Conservation (phyloP, 805 yeast species). For the Yarrowia keelungensis region DNA sequence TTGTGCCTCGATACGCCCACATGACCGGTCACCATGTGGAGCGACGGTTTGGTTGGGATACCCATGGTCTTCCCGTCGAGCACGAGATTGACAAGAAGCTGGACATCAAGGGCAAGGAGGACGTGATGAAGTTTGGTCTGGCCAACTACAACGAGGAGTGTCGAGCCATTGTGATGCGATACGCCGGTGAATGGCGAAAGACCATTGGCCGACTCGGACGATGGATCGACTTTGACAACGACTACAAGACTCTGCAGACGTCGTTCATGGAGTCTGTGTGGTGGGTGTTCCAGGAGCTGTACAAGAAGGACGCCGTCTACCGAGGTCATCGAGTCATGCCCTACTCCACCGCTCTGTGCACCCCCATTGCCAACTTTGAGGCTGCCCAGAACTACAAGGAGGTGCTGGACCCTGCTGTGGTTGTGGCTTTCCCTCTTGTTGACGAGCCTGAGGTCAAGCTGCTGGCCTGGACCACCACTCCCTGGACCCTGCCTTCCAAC, state of each 20-base stretch:
- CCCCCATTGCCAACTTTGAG: conserved; percentile 96
- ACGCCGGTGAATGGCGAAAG: conserved; percentile 92
- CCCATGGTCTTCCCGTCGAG: conserved; percentile 98
- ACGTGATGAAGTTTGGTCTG: conserved; percentile 92
- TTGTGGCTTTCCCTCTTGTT: conserved; percentile 81
- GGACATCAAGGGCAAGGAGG: conserved; percentile 91
- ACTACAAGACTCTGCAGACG: conserved; percentile 95
- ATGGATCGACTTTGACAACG: conserved; percentile 99
- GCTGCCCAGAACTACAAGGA: conserved; percentile 99
- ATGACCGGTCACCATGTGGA: conserved; percentile 97
- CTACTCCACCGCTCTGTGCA: conserved; percentile 95
- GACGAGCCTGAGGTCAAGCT: conserved; percentile 82
- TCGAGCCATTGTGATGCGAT: conserved; percentile 96
- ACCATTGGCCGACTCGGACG: conserved; percentile 95
- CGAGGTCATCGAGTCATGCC: conserved; percentile 99
- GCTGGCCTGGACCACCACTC: conserved; percentile 99
- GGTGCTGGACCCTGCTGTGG: conserved; percentile 95
- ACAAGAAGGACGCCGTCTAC: conserved; percentile 85
- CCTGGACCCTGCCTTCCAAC: conserved; percentile 98
- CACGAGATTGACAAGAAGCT: conserved; percentile 98
- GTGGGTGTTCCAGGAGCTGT: conserved; percentile 97
- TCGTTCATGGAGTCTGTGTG: conserved; percentile 97
- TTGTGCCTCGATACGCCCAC: conserved; percentile 96
- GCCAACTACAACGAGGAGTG: conserved; percentile 94
- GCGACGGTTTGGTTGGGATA: conserved; percentile 99